Evolutionary conservation across 75 land plant species (phyloP).

Genomic region (Adiantum capillusveneris): DNA sequence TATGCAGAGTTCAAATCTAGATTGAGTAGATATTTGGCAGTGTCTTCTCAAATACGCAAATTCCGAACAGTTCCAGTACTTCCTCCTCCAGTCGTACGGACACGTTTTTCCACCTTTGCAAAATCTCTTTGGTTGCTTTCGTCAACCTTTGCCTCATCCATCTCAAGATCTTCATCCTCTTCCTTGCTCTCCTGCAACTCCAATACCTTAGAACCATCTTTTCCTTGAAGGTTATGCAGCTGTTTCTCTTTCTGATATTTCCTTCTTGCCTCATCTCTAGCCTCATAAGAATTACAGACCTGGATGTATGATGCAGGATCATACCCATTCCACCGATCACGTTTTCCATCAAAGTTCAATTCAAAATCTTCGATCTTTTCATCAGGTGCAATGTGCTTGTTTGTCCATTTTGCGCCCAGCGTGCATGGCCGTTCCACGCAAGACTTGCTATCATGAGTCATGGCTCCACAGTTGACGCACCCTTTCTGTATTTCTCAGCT

Average conservation of each 20-base stretch:
- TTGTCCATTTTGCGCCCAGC: constrained; percentile 38
- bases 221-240: constrained; percentile 32
- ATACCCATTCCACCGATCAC: constrained; percentile 42
- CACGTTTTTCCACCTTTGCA: constrained; percentile 45
- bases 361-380: constrained; percentile 43
- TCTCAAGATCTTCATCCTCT: constrained; percentile 32
- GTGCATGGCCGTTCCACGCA: constrained; percentile 42
- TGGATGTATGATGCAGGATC: constrained; percentile 23
- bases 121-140: constrained; percentile 44
- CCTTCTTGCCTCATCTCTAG: constrained; percentile 37
- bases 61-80: constrained; percentile 43
- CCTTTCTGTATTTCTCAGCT: constrained; percentile 40
- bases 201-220: constrained; percentile 7
- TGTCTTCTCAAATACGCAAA: constrained; percentile 42
- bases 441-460: constrained; percentile 33
- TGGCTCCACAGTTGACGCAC: constrained; percentile 42
- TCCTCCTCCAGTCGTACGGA: constrained; percentile 46
- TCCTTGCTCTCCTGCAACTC: constrained; percentile 21
- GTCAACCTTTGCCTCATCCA: constrained; percentile 46
- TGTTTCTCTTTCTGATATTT: constrained; percentile 42
- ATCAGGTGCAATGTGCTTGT: constrained; percentile 34
- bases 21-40: constrained; percentile 37
- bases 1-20: constrained; percentile 42
- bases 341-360: constrained; percentile 43
- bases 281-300: constrained; percentile 24